Evolutionary conservation across 23 red algal genomes (phyloP).

Genomic region (Gracilaria vermiculophylla): DNA sequence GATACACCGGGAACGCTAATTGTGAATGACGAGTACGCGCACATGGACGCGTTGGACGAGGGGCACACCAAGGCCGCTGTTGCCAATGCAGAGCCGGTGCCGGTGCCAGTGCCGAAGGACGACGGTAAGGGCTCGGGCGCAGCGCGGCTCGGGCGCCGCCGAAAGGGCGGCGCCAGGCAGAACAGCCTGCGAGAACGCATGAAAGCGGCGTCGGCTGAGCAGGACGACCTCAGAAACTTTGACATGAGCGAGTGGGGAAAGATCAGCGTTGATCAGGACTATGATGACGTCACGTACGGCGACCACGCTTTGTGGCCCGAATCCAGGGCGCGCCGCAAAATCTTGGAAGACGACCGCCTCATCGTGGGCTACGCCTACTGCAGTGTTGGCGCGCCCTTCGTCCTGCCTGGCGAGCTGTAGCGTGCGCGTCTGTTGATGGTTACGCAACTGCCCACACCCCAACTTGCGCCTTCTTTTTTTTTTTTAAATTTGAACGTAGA

Average conservation of each 20-base stretch:
- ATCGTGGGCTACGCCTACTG: slow-evolving; percentile 71
- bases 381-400: not conserved
- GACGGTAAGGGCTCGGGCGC: not conserved
- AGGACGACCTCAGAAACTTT: slow-evolving; percentile 74
- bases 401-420: not conserved
- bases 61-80: not conserved
- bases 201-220: slow-evolving; percentile 37
- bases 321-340: slow-evolving; percentile 37
- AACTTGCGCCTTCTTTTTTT: no score
- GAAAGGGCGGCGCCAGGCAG: not conserved
- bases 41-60: slow-evolving; percentile 30
- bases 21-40: slow-evolving; percentile 17
- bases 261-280: slow-evolving; percentile 71
- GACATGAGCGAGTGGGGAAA: slow-evolving; percentile 79
- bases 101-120: not conserved
- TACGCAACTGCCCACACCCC: no score
- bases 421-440: no score
- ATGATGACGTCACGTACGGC: slow-evolving; percentile 58
- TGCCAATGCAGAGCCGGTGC: not conserved
- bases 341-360: slow-evolving; percentile 43
- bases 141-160: not conserved
- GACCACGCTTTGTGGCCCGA: slow-evolving; percentile 62
- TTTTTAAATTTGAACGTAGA: not conserved
- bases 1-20: slow-evolving; percentile 33
- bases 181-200: slow-evolving; percentile 40